A percentile compares a stretch with the other conserved stretches of the same genome.
Conservation (phyloP, 305 asterid species). For the Ilex paraguariensis region DNA sequence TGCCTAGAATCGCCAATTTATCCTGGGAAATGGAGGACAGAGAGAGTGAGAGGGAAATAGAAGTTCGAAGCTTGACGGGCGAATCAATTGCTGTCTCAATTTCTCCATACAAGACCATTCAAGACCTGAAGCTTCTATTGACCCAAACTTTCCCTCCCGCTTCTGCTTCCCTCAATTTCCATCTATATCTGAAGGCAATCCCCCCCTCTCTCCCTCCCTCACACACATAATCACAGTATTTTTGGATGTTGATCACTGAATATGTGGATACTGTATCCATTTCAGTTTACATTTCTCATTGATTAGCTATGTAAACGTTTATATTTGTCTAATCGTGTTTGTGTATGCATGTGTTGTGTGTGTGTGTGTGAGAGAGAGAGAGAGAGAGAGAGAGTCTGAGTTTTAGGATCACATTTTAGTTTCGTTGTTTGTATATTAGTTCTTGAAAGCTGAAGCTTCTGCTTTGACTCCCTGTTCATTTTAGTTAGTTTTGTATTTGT, state of each 20-base stretch:
- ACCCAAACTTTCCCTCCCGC: conserved; percentile 49
- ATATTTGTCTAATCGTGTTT: not conserved
- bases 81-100: conserved; percentile 52
- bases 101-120: conserved; percentile 42
- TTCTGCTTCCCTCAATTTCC: conserved; percentile 63
- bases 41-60: conserved; percentile 29
- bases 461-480: not conserved
- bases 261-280: too few species aligned
- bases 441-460: not conserved
- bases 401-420: not conserved
- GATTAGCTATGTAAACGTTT: not conserved
- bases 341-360: not conserved
- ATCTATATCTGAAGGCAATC: conserved; percentile 64
- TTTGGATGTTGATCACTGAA: too few species aligned
- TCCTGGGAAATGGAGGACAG: conserved; percentile 25
- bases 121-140: conserved; percentile 61
- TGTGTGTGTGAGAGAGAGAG: not conserved
- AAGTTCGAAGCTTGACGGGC: conserved; percentile 73
- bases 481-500: not conserved
- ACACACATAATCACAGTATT: not conserved
- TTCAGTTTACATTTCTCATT: too few species aligned
- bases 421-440: not conserved
- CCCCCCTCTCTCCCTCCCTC: not conserved
- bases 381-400: too few species aligned
- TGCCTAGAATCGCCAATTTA: too few species aligned